These are phyloP conservation scores for Sporisorium scitamineum DNA, from an alignment of 1,284 basidiomycete genomes.

Conservation along the genomic window DNA sequence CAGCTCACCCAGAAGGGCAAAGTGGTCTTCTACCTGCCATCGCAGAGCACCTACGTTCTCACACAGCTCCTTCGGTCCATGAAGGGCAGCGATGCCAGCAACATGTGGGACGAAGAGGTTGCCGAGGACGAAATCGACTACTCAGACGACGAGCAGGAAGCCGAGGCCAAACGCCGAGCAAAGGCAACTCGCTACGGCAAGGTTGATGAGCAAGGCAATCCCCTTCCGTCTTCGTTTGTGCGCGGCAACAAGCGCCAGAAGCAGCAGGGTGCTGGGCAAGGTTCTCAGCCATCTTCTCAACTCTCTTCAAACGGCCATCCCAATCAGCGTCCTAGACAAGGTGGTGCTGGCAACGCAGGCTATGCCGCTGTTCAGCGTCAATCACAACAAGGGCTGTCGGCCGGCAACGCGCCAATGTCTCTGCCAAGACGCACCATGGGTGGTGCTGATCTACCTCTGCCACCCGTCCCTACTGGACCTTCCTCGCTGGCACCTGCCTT, in stretches of 20 bases:
- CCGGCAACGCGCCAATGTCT: conserved; percentile 3
- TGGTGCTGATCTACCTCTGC: conserved; percentile 8
- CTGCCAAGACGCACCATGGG: conserved; percentile 15
- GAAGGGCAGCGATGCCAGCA: conserved; percentile 91
- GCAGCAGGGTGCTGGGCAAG: conserved; percentile 12
- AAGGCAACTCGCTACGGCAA: conserved; percentile 61
- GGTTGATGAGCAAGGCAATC: conserved; percentile 36
- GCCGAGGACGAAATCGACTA: conserved; percentile 87
- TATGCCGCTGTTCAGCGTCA: conserved; percentile 1
- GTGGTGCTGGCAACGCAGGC: not conserved
- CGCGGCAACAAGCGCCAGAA: conserved; percentile 45
- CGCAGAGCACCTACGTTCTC: conserved; percentile 82
- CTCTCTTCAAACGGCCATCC: conserved; percentile 1
- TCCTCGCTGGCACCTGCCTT: conserved; percentile 23
- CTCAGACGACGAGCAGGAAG: conserved; percentile 88
- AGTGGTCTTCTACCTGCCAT: conserved; percentile 80
- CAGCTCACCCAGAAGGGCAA: conserved; percentile 26
- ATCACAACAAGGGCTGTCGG: conserved; percentile 7
- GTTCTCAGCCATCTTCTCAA: conserved; percentile 15
- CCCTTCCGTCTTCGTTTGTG: conserved; percentile 11
- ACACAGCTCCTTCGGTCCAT: conserved; percentile 75
- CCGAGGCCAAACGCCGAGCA: conserved; percentile 73
- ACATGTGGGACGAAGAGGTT: conserved; percentile 88
- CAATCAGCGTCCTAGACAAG: conserved; percentile 2
- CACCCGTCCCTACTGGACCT: conserved; percentile 11